Base-by-base conservation (phyloP, 2,329 filamentous ascomycete species). In the Neofusicoccum laricinum region DNA sequence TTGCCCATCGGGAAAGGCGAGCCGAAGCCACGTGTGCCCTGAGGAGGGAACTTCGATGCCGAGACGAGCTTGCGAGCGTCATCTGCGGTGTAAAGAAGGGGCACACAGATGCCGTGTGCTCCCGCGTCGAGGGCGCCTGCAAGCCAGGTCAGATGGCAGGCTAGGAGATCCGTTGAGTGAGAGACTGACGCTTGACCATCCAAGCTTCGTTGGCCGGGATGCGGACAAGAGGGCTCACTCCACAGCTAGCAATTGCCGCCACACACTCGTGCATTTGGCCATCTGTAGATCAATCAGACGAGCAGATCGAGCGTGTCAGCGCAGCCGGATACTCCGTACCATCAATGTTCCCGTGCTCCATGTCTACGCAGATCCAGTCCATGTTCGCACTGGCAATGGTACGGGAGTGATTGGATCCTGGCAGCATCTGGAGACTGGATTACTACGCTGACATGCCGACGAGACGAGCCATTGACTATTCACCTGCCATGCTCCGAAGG, bases 401-500 rank as follows among this genome's bases (percentile, higher is more conserved):
- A 57, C 84, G 77, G 19, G 82, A 80, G 66, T 82, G 77, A 66
- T 86, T 85, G n/a, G 81, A 76, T 3, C 84, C 83, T 1, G 84
- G 82, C 4, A 86, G 73, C 78, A 81, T 81, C 75, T 80, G 36
- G 4, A 46, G 17, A 19, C 2, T 15, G 32, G 4, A 49, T 61
- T 25, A 34, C 30, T 19, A 10, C 3, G 4, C 10, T 15, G 17
- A 7, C 49, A 51, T 36, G 48, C 6, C 30, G 17, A n/a, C 30
- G 17, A 25, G 19, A 17, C n/a, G 11, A 38, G 17, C 19, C 7
- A 11, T 32, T 38, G 17, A 15, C 7, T 38, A 17, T 34, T 69
- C 75, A 85, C 84, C 78, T 86, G 84, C 84, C 84, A 87, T 71
- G 79, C 84, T 65, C 84, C 84, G 65, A 85, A 85, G 17, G 78